These are phyloP conservation scores for Castanea sativa DNA, from an alignment of 306 rosid genomes.

Conservation along the genomic window DNA sequence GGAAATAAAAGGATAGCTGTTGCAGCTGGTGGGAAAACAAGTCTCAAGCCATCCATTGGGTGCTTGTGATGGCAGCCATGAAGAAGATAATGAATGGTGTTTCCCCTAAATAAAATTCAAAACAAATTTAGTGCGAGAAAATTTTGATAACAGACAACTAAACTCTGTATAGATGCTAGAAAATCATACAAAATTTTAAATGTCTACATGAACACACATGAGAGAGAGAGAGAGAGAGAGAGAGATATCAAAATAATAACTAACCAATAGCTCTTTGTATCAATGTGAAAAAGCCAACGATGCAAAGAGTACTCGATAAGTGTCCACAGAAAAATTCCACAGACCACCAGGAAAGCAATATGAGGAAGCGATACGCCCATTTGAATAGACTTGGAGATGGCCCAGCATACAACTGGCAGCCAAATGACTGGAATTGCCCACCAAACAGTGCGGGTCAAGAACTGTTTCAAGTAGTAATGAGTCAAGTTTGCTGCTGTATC, in stretches of 20 bases:
- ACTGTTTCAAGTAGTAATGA: slow-evolving; percentile 55
- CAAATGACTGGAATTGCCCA: slow-evolving; percentile 92
- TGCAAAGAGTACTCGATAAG: slow-evolving; percentile 79
- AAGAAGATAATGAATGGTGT: slow-evolving; percentile 84
- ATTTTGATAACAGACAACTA: slow-evolving; percentile 10
- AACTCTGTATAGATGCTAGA: not conserved
- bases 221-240: not conserved
- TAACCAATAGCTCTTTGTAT: slow-evolving; percentile 91
- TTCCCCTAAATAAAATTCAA: slow-evolving; percentile 53
- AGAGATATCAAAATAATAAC: slow-evolving; percentile 19
- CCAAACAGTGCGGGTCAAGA: slow-evolving; percentile 85
- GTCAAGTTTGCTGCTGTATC: slow-evolving; percentile 20
- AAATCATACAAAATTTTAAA: not conserved
- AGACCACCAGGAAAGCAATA: slow-evolving; percentile 43
- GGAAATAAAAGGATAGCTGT: slow-evolving; percentile 73
- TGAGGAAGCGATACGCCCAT: slow-evolving; percentile 64
- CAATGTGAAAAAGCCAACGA: slow-evolving; percentile 86
- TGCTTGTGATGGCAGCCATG: slow-evolving; percentile 99
- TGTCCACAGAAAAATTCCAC: slow-evolving; percentile 77
- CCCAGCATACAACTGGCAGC: slow-evolving; percentile 82
- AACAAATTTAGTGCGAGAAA: not conserved
- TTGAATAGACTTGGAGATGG: slow-evolving; percentile 50
- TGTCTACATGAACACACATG: not conserved
- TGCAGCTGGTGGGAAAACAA: slow-evolving; percentile 93
- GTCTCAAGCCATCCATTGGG: slow-evolving; percentile 96